Percentiles rank a stretch among this genome's conserved stretches.
Evolutionary conservation across 2,329 filamentous ascomycete species (phyloP).

Genomic region (Fusarium stilboides): DNA sequence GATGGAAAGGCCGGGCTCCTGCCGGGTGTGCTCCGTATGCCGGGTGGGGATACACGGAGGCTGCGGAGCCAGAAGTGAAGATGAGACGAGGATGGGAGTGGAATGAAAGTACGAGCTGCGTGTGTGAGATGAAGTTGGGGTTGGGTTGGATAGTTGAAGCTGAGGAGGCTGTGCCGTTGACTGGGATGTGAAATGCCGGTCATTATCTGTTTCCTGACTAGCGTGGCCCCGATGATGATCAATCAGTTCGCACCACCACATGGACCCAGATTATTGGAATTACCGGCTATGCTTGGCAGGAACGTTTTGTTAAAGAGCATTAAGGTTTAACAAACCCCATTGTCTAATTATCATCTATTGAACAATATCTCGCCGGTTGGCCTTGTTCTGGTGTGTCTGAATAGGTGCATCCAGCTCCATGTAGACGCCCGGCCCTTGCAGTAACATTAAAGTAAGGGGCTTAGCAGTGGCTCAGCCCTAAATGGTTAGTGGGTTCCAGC

Average conservation of each 20-base stretch:
- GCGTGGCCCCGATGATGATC: conserved; percentile 26
- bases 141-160: conserved; percentile 22
- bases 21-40: conserved; percentile 22
- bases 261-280: neutral
- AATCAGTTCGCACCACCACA: conserved; percentile 26
- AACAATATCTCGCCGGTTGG: neutral
- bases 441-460: conserved; percentile 7
- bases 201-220: conserved; percentile 31
- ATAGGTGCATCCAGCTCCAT: too few species aligned
- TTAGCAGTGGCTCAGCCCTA: conserved; percentile 33
- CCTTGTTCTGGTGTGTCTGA: too few species aligned
- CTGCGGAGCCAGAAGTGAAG: conserved; percentile 20
- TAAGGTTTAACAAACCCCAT: neutral
- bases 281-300: neutral
- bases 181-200: conserved; percentile 25
- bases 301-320: neutral
- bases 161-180: conserved; percentile 23
- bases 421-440: neutral
- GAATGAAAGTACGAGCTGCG: neutral
- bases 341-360: neutral
- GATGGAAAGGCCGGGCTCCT: conserved; percentile 7
- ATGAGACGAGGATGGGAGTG: conserved; percentile 4
- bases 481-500: conserved; percentile 27
- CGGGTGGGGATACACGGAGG: conserved; percentile 21
- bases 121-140: conserved; percentile 22